These are phyloP conservation scores for Endoconidiophora laricicola DNA, from an alignment of 2,329 filamentous ascomycete species.

Conservation along the genomic window DNA sequence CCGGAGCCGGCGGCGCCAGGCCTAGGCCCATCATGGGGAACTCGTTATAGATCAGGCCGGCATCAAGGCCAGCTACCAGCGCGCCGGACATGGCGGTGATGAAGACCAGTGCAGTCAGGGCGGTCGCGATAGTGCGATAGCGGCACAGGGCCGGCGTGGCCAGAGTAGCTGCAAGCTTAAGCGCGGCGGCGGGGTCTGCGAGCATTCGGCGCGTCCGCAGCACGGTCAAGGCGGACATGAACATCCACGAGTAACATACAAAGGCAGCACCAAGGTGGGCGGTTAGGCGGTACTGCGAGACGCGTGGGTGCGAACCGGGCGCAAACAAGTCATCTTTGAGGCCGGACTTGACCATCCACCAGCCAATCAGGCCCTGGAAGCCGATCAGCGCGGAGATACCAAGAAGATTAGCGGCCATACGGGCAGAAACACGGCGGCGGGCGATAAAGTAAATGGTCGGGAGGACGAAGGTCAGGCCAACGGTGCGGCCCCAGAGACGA, in stretches of 20 bases:
- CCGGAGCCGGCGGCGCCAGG: slow-evolving; percentile 60
- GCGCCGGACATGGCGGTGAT: slow-evolving; percentile 84
- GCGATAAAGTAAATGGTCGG: slow-evolving; percentile 81
- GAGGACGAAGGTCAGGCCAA: slow-evolving; percentile 77
- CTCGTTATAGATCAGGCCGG: slow-evolving; percentile 96
- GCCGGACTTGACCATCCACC: slow-evolving; percentile 99
- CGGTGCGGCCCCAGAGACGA: slow-evolving; percentile 80
- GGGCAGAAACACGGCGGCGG: slow-evolving; percentile 56
- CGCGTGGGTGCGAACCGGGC: slow-evolving; percentile 74
- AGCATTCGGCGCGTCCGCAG: slow-evolving; percentile 62
- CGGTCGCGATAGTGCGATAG: slow-evolving; percentile 58
- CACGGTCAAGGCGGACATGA: slow-evolving; percentile 72
- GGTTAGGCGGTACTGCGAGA: slow-evolving; percentile 85
- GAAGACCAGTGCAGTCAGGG: slow-evolving; percentile 62
- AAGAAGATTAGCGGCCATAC: slow-evolving; percentile 59
- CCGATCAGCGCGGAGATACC: slow-evolving; percentile 83
- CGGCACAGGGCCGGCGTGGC: slow-evolving; percentile 48
- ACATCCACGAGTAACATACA: slow-evolving; percentile 84
- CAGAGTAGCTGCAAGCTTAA: slow-evolving; percentile 44
- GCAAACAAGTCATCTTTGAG: slow-evolving; percentile 92
- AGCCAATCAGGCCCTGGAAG: slow-evolving; percentile 87
- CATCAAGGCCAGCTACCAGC: slow-evolving; percentile 86
- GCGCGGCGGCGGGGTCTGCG: slow-evolving; percentile 44
- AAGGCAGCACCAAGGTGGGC: slow-evolving; percentile 85
- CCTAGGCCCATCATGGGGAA: slow-evolving; percentile 90